Percentiles rank a stretch among this genome's conserved stretches.
phyloP scores from a whole-genome alignment of 257 asterid genomes.

The Echites panduratus region DNA sequence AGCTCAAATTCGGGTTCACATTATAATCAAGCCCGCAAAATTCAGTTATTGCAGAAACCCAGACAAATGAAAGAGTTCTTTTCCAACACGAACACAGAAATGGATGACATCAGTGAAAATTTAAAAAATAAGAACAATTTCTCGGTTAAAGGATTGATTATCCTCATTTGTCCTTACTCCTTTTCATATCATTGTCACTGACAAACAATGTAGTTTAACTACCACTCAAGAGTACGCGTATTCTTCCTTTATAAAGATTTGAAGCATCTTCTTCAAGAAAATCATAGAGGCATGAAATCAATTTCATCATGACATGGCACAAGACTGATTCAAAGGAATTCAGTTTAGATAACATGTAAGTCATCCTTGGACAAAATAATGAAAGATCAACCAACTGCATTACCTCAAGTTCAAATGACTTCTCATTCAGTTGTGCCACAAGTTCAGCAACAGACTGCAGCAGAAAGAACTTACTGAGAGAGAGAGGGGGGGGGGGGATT shows the following conservation, averaged over 20 bases:
- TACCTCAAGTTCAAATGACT: slow-evolving; percentile 99
- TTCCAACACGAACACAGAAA: not conserved
- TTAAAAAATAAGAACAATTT: not conserved
- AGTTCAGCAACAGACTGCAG: slow-evolving; percentile 74
- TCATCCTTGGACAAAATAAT: not conserved
- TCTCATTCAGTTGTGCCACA: slow-evolving; percentile 77
- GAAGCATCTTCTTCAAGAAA: not conserved
- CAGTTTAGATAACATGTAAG: not conserved
- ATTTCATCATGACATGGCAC: not conserved
- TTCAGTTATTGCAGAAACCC: not conserved
- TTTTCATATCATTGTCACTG: not conserved
- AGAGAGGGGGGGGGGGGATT: not conserved
- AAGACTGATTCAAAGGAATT: not conserved
- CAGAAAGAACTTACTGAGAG: slow-evolving; percentile 21
- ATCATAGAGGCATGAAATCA: not conserved
- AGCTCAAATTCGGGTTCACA: not conserved
- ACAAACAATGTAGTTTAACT: not conserved
- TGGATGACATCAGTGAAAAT: not conserved
- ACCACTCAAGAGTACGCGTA: not conserved
- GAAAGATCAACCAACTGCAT: slow-evolving; percentile 16
- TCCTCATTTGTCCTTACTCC: not conserved
- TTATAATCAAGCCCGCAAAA: not conserved
- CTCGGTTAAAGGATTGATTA: not conserved
- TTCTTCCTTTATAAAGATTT: not conserved
- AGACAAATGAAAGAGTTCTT: not conserved